A percentile compares a stretch with the other conserved stretches of the same genome.
phyloP scores from a whole-genome alignment of 352 stramenopile species.

The Globisporangium paddicum region DNA sequence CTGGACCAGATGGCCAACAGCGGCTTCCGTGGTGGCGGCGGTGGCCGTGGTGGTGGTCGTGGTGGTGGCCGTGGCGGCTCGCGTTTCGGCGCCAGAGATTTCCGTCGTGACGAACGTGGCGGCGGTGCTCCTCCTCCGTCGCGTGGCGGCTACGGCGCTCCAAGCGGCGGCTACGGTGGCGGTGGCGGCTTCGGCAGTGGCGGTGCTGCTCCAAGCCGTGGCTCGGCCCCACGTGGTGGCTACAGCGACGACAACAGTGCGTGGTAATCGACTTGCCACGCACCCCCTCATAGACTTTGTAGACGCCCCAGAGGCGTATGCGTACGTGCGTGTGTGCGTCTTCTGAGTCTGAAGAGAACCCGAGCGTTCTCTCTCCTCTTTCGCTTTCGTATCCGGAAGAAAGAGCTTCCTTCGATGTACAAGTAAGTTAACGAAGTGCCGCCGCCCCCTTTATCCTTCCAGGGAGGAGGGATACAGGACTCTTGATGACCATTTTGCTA shows the following conservation, averaged over 20 bases:
- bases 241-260: constrained; percentile 83
- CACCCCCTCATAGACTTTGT: constrained; percentile 25
- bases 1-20: constrained; percentile 93
- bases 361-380: constrained; percentile 17
- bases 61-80: constrained; percentile 55
- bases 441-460: constrained; percentile 37
- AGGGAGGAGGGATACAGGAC: constrained; percentile 27
- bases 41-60: constrained; percentile 37
- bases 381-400: constrained; percentile 54
- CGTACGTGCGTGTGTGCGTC: constrained; percentile 18
- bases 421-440: constrained; percentile 57
- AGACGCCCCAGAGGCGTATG: constrained; percentile 14
- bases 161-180: constrained; percentile 25
- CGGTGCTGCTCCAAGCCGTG: constrained; percentile 23
- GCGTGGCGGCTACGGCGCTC: constrained; percentile 21
- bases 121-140: constrained; percentile 15
- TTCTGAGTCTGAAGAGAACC: constrained; percentile 20
- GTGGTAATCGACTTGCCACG: constrained; percentile 55
- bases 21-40: constrained; percentile 54
- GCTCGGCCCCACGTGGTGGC: constrained; percentile 33
- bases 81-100: constrained; percentile 86
- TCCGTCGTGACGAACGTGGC: constrained; percentile 69
- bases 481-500: constrained; percentile 65
- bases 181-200: constrained; percentile 18
- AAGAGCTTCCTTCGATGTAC: constrained; percentile 74